These are phyloP conservation scores for Endogone sp. DNA, from an alignment of 192 early-diverging fungal genomes.

Conservation along the genomic window DNA sequence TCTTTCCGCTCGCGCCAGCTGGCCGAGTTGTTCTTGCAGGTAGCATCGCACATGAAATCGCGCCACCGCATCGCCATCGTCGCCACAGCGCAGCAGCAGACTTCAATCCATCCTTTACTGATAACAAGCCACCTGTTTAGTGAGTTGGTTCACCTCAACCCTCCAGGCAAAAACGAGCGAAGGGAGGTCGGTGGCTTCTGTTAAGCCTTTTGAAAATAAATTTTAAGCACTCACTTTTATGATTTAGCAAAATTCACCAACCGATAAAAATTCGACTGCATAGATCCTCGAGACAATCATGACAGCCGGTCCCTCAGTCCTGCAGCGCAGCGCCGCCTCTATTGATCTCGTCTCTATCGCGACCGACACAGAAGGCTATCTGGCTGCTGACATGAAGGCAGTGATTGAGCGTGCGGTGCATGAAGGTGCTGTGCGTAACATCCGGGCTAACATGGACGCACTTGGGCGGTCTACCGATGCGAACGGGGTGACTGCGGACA, in stretches of 20 bases:
- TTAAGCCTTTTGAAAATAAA: not conserved
- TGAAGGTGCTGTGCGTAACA: slow-evolving; percentile 67
- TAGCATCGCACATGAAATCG: slow-evolving; percentile 40
- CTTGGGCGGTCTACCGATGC: slow-evolving; percentile 1
- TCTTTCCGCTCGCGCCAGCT: slow-evolving; percentile 60
- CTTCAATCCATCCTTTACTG: slow-evolving; percentile 54
- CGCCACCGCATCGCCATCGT: slow-evolving; percentile 51
- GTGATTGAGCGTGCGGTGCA: slow-evolving; percentile 80
- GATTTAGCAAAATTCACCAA: no score
- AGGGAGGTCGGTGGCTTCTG: slow-evolving; percentile 41
- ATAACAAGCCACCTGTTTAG: slow-evolving; percentile 59
- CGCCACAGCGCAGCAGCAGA: slow-evolving; percentile 63
- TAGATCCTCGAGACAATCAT: slow-evolving; percentile 74
- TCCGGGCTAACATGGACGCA: slow-evolving; percentile 26
- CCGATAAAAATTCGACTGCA: no score
- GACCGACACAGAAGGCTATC: slow-evolving; percentile 83
- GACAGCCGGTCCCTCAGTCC: slow-evolving; percentile 40
- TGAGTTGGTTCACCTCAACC: slow-evolving; percentile 55
- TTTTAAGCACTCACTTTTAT: no score
- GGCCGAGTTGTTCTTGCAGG: slow-evolving; percentile 58
- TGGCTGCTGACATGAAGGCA: slow-evolving; percentile 75
- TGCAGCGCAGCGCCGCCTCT: slow-evolving; percentile 40
- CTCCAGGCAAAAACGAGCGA: slow-evolving; percentile 63
- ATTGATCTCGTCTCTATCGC: slow-evolving; percentile 74
- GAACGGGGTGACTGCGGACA: not conserved